These are phyloP conservation scores for Diaporthe citriasiana DNA, from an alignment of 2,329 filamentous ascomycete species.

Conservation along the genomic window DNA sequence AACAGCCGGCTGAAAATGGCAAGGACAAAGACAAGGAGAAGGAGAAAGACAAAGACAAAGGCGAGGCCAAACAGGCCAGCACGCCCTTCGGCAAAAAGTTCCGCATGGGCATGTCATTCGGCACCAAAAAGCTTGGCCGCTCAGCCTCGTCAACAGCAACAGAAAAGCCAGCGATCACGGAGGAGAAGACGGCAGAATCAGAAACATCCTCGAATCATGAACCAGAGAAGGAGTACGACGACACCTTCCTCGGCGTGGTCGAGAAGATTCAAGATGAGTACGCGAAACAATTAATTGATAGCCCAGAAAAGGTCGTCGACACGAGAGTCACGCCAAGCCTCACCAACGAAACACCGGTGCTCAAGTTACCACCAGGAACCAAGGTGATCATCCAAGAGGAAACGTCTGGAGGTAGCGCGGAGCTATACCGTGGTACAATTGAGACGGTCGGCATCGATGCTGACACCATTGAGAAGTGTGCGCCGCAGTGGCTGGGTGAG, in stretches of 20 bases:
- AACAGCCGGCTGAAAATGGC: slow-evolving; percentile 60
- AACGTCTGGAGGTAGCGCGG: slow-evolving; percentile 78
- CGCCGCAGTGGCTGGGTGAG: slow-evolving; percentile 93
- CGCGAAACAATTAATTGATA: slow-evolving; percentile 74
- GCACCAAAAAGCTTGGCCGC: slow-evolving; percentile 86
- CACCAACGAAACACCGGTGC: slow-evolving; percentile 80
- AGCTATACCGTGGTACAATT: slow-evolving; percentile 92
- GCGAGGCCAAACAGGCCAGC: slow-evolving; percentile 69
- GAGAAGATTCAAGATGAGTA: slow-evolving; percentile 82
- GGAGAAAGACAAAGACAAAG: slow-evolving; percentile 59
- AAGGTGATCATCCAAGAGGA: slow-evolving; percentile 80
- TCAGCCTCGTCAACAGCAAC: slow-evolving; percentile 75
- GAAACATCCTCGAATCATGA: slow-evolving; percentile 72
- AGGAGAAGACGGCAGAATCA: slow-evolving; percentile 82
- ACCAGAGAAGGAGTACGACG: slow-evolving; percentile 77
- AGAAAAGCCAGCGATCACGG: slow-evolving; percentile 79
- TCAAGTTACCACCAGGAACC: slow-evolving; percentile 78
- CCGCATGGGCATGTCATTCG: slow-evolving; percentile 81
- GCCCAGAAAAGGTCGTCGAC: slow-evolving; percentile 68
- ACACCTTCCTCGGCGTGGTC: slow-evolving; percentile 79
- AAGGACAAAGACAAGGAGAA: slow-evolving; percentile 70
- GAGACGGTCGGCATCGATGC: slow-evolving; percentile 81
- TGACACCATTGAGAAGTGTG: slow-evolving; percentile 86
- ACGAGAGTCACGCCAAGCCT: slow-evolving; percentile 77
- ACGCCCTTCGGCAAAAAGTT: slow-evolving; percentile 88